These are phyloP conservation scores for Ceratocystis albifundus DNA, from an alignment of 2,329 filamentous ascomycete genomes.

Conservation along the genomic window DNA sequence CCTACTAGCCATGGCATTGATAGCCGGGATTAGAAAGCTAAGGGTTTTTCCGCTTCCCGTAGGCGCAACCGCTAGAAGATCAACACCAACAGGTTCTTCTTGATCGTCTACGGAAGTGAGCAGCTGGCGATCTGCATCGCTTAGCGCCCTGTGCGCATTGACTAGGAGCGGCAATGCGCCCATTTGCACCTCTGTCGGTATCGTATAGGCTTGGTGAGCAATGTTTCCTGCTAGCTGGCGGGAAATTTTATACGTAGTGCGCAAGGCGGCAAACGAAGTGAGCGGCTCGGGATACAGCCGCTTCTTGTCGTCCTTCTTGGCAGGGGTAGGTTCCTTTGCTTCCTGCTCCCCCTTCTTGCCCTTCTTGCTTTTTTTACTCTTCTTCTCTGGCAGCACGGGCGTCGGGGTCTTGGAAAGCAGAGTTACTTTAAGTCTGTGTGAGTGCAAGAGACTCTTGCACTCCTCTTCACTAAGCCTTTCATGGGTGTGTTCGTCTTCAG, in stretches of 20 bases:
- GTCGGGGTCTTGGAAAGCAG: slow-evolving; percentile 44
- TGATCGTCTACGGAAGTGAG: slow-evolving; percentile 25
- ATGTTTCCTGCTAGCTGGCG: slow-evolving; percentile 66
- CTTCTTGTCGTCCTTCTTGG: slow-evolving; percentile 43
- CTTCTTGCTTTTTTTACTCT: slow-evolving; percentile 36
- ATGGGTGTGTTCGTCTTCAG: slow-evolving; percentile 26
- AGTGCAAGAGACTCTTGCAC: slow-evolving; percentile 60
- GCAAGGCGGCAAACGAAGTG: slow-evolving; percentile 61
- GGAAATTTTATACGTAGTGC: slow-evolving; percentile 60
- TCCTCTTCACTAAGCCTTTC: slow-evolving; percentile 50
- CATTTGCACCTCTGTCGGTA: slow-evolving; percentile 91
- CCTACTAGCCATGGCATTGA: slow-evolving; percentile 59
- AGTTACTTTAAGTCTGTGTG: slow-evolving; percentile 75
- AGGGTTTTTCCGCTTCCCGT: slow-evolving; percentile 96
- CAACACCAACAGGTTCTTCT: slow-evolving; percentile 29
- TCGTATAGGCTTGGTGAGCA: slow-evolving; percentile 66
- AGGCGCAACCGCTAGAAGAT: slow-evolving; percentile 81
- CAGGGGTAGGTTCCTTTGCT: slow-evolving; percentile 23
- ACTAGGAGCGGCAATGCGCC: slow-evolving; percentile 72
- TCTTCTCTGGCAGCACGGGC: slow-evolving; percentile 32
- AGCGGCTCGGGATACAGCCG: slow-evolving; percentile 71
- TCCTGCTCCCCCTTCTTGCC: slow-evolving; percentile 34
- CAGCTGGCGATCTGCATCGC: slow-evolving; percentile 17
- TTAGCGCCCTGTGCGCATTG: slow-evolving; percentile 41
- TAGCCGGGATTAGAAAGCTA: slow-evolving; percentile 77